phyloP scores from a whole-genome alignment of 257 asterid genomes.

The Lycium barbarum region DNA sequence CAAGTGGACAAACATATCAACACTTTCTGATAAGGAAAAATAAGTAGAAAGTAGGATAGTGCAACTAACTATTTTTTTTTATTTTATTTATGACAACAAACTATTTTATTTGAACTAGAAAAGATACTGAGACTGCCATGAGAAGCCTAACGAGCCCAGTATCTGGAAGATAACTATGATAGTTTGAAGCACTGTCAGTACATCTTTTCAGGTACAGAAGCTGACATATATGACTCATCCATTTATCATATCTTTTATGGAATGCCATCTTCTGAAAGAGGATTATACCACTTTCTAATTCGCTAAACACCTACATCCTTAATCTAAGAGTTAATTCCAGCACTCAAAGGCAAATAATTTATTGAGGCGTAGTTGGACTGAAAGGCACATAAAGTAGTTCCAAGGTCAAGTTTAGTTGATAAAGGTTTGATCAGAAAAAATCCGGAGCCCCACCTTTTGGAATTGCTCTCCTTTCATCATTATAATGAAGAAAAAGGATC shows the following conservation, averaged over 20 bases:
- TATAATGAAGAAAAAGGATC: conserved; percentile 63
- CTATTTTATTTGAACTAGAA: neutral
- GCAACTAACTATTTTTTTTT: neutral
- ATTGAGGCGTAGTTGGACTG: neutral
- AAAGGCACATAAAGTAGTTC: conserved; percentile 1
- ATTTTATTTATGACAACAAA: neutral
- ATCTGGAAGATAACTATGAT: neutral
- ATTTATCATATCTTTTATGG: neutral
- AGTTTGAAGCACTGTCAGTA: neutral
- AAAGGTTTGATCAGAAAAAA: neutral
- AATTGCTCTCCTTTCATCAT: conserved; percentile 89
- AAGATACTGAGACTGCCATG: conserved; percentile 7
- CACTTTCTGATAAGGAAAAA: conserved; percentile 3
- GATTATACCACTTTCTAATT: neutral
- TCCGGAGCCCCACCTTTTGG: conserved; percentile 65
- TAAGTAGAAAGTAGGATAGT: neutral
- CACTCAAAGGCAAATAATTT: neutral
- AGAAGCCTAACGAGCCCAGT: neutral
- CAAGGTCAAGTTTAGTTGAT: neutral
- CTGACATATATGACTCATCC: neutral
- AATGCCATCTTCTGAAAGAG: neutral
- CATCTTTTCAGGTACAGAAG: conserved; percentile 14
- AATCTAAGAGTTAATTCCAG: neutral
- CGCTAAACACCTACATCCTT: neutral
- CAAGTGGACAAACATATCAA: neutral